Conservation (phyloP, 345 rosid species). For the Citropsis articulata region DNA sequence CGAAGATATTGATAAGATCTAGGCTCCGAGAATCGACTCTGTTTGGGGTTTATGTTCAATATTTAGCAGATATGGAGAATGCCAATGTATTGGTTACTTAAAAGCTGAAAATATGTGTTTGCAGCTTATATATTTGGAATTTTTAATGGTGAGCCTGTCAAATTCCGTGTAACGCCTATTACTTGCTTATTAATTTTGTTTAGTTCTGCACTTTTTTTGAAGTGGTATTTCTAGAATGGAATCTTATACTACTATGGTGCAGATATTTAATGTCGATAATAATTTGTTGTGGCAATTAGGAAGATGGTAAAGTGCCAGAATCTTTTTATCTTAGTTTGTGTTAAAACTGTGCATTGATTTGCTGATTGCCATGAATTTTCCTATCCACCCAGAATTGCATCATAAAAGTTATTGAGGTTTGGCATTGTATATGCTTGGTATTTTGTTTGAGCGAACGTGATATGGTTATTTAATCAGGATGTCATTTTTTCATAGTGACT, state of each 20-base stretch:
- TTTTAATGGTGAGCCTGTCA: neutral
- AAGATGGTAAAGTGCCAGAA: too few relatives aligned
- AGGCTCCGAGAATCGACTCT: slow-evolving; percentile 4
- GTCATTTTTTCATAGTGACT: neutral
- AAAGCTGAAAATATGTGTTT: slow-evolving; percentile 8
- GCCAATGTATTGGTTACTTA: slow-evolving; percentile 6
- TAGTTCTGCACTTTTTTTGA: neutral
- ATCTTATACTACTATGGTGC: neutral
- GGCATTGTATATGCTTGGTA: neutral
- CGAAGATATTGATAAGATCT: slow-evolving; percentile 78
- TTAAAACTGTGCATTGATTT: neutral
- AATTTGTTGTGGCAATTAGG: neutral
- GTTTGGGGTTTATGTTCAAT: slow-evolving; percentile 8
- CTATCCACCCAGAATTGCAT: neutral
- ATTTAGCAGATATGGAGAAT: neutral
- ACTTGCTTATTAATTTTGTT: neutral
- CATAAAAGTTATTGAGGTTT: neutral
- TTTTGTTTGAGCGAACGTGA: neutral
- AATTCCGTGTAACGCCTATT: neutral
- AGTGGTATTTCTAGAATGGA: neutral
- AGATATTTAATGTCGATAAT: neutral
- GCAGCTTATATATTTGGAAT: neutral
- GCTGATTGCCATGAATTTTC: neutral
- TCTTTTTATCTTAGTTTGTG: neutral
- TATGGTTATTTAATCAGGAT: neutral